A percentile compares a stretch with the other conserved stretches of the same genome.
Evolutionary conservation across 2,329 filamentous ascomycete species (phyloP).

Genomic region (Aspergillus ustus): DNA sequence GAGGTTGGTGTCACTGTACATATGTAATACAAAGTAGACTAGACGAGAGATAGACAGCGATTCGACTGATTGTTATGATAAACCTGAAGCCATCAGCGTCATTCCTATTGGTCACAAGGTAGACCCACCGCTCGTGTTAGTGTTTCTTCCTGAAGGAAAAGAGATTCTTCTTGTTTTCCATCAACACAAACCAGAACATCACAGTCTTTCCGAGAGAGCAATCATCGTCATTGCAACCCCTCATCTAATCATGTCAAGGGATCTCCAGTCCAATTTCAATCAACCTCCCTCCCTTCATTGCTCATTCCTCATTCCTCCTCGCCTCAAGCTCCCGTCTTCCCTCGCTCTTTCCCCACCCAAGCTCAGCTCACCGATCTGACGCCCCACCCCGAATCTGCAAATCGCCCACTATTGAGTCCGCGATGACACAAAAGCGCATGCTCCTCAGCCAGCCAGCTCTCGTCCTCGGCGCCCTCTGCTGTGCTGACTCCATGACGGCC

Average conservation of each 20-base stretch:
- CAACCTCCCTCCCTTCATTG: no score
- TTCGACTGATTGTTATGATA: no score
- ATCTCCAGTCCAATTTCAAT: no score
- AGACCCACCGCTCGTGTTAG: no score
- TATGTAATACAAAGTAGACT: neutral
- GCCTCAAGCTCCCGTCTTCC: neutral
- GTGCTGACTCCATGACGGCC: neutral
- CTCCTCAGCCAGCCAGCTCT: slow-evolving; percentile 7
- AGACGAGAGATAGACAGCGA: neutral
- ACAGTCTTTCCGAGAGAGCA: no score
- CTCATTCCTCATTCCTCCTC: neutral
- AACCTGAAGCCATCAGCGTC: no score
- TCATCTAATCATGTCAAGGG: no score
- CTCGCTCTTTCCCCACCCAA: neutral
- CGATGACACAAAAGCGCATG: neutral
- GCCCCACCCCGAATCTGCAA: neutral
- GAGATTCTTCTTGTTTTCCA: no score
- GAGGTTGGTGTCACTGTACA: neutral
- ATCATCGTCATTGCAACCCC: no score
- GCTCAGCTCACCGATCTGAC: neutral
- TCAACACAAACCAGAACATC: no score
- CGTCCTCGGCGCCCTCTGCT: slow-evolving; percentile 5
- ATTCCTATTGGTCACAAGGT: neutral
- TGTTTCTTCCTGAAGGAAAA: no score
- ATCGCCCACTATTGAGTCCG: neutral